A percentile compares a stretch with the other conserved stretches of the same genome.
These are phyloP conservation scores for Pterocarpus santalinus DNA, from an alignment of 306 rosid species.

Conservation along the genomic window DNA sequence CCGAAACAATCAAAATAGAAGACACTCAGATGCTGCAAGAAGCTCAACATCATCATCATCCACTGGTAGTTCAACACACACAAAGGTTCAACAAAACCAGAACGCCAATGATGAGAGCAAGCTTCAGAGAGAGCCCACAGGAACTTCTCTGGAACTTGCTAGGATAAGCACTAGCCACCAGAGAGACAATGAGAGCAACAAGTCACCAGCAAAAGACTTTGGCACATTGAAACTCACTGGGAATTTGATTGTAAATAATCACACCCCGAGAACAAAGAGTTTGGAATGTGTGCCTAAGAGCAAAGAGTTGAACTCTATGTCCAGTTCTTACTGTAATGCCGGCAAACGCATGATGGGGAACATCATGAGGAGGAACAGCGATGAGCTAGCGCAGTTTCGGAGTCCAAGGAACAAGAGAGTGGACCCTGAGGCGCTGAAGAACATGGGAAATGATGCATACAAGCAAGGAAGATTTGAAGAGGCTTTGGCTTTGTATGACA, in stretches of 20 bases:
- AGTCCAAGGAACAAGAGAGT: slow-evolving; percentile 40
- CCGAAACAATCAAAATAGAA: slow-evolving; percentile 26
- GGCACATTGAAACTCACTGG: slow-evolving; percentile 55
- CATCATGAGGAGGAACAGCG: slow-evolving; percentile 69
- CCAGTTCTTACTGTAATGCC: slow-evolving; percentile 33
- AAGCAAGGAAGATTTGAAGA: slow-evolving; percentile 69
- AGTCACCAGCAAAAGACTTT: slow-evolving; percentile 27
- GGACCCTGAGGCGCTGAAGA: slow-evolving; percentile 78
- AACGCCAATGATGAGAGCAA: slow-evolving; percentile 38
- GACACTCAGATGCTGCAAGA: slow-evolving; percentile 72
- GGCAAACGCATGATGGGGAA: slow-evolving; percentile 67
- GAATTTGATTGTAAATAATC: slow-evolving; percentile 50
- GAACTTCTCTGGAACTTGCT: slow-evolving; percentile 46
- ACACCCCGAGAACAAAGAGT: slow-evolving; percentile 53
- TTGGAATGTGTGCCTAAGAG: slow-evolving; percentile 40
- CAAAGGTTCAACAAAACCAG: too few relatives aligned
- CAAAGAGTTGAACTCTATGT: slow-evolving; percentile 39
- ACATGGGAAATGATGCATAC: slow-evolving; percentile 83
- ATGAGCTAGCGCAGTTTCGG: slow-evolving; percentile 35
- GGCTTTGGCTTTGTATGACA: slow-evolving; percentile 75
- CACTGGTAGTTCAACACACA: too few relatives aligned
- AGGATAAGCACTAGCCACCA: slow-evolving; percentile 34
- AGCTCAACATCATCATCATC: slow-evolving; percentile 69
- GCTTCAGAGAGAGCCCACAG: slow-evolving; percentile 16
- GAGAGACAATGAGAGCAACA: slow-evolving; percentile 36